A percentile compares a stretch with the other conserved stretches of the same genome.
phyloP scores from a whole-genome alignment of 176 grass and related monocot species.

The Oryza nivara region DNA sequence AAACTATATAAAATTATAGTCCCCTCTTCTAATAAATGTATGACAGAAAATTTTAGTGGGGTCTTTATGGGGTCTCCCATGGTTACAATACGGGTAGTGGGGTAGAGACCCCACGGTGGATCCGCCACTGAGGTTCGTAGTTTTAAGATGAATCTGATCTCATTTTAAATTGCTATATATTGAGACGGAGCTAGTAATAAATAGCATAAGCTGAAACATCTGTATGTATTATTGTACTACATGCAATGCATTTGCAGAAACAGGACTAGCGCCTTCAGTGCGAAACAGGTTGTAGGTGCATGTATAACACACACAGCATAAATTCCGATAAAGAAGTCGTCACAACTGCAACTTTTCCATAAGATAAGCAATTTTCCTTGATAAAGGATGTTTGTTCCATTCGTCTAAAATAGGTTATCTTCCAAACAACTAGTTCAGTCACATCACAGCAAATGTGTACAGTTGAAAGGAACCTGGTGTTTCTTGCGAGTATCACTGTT shows the following conservation, averaged over 20 bases:
- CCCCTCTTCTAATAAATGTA: no score
- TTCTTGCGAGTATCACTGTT: not conserved
- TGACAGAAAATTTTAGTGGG: no score
- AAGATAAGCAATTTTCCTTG: not conserved
- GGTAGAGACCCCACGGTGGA: no score
- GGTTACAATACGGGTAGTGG: no score
- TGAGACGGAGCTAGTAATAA: not conserved
- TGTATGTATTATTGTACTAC: not conserved
- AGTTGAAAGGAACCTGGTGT: not conserved
- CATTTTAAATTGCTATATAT: no score
- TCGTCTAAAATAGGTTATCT: constrained; percentile 48
- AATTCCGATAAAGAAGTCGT: constrained; percentile 38
- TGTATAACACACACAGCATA: constrained; percentile 25
- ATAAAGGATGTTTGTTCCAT: constrained; percentile 39
- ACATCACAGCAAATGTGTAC: constrained; percentile 31
- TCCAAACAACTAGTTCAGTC: constrained; percentile 40
- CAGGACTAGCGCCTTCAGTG: constrained; percentile 16
- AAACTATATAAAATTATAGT: no score
- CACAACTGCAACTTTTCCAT: constrained; percentile 26
- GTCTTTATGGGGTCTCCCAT: no score
- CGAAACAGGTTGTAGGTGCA: constrained; percentile 32
- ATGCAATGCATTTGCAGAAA: constrained; percentile 4
- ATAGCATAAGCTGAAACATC: not conserved
- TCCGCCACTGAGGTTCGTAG: no score
- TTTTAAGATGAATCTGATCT: no score